Evolutionary conservation across 1,284 basidiomycete species (phyloP), one percentile per base, ranked within the genome.

Genomic region (Malassezia furfur): DNA sequence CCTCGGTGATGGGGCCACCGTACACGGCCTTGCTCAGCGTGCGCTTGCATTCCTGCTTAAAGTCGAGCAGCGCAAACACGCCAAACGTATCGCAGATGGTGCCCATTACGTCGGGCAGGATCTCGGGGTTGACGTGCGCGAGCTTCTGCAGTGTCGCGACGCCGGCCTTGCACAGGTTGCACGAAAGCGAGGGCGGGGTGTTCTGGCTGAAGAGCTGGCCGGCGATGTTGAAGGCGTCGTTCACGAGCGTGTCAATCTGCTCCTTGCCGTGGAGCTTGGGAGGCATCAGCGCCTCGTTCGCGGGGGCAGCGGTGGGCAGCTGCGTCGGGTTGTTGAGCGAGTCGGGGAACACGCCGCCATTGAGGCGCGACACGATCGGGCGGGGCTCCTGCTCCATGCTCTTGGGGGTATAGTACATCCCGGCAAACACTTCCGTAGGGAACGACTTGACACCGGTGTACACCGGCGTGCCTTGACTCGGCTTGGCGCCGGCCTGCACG

Each of bases 101-200:
- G n/a, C 84, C 78, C 5, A 82, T 76, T 21, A 86, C 77, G 5
- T 72, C 76, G 3, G 85, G 81, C 1, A 83, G 82, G 60, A 83
- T 75, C 34, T 82, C 77, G 3, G 85, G 84, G 21, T 81, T 81
- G n/a, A 82, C 81, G 45, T 84, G 74, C 0, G 83, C 79, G 38
- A 87, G 78, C 64, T 84, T 81, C 68, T 87, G 85, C 54, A 79
- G 82, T 19, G 82, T 75, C 60, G 83, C 80, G 15, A 88, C 78
- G 3, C 79, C 76, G 5, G 82, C 79, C 59, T 81, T 79, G 72
- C 86, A 88, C 60, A 78, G 78, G 6, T 80, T 79, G 69, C 86
- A 88, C 21, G 63, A 67, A 28, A 71, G 80, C 76, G 39, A 76
- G 73, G 34, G 74, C 10, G 50, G 49, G 59, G 32, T 77, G 68